Base-by-base conservation (phyloP, 257 asterid species). In the Gynochthodes officinalis region DNA sequence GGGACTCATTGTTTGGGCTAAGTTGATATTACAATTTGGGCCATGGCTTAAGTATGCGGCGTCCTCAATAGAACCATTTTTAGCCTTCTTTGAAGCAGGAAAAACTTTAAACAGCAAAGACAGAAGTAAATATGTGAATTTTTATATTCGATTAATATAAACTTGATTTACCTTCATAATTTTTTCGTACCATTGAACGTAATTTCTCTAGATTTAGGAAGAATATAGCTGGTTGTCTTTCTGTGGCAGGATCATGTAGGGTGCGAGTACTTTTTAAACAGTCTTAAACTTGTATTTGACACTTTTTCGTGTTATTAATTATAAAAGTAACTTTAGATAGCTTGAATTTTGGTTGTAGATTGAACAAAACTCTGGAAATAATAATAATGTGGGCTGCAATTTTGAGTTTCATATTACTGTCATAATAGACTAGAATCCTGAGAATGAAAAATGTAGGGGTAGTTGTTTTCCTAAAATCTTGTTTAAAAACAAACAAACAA, bases 141-240 rank as follows among this genome's bases (percentile, higher is more conserved):
- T n/a, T n/a, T n/a, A n/a, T n/a, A n/a, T n/a, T n/a, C n/a, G n/a
- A n/a, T n/a, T n/a, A n/a, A n/a, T n/a, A n/a, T n/a, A n/a, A n/a
- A n/a, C n/a, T n/a, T n/a, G n/a, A 15, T 65, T 30, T 27, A 67
- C 57, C 58, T 67, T 44, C 70, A 46, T 67, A 67, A 43, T 7
- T 10, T 46, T 16, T 18, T 19, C 71, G 32, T 18, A 48, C 53
- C 40, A 46, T 2, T 28, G 4, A 3, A 21, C 33, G 39, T n/a
- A 14, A 14, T 44, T 35, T 10, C 5, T 30, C 5, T 2, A 48
- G 14, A 28, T 19, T 7, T 48, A 28, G 14, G 60, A 67, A 30
- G 10, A 3, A 2, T 57, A 27, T 57, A 13, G 18, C 21, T 57
- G 21, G 63, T 5, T 57, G 19, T 57, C 63, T 11, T 21, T 57